phyloP scores from a whole-genome alignment of 768 basidiomycete species.

The Termitomyces sp. region DNA sequence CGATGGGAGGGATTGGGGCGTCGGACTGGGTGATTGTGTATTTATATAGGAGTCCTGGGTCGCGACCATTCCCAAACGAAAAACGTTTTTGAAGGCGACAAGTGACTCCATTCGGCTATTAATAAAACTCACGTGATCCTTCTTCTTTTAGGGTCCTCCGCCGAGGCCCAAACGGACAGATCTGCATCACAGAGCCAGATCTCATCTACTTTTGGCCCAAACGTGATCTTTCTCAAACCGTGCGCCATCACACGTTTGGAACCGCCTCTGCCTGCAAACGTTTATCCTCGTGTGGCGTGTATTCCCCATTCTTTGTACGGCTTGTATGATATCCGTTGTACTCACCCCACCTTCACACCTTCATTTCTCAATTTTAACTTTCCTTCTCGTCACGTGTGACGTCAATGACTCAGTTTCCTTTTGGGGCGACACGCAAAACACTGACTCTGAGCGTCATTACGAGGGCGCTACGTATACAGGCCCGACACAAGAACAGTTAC shows the following conservation, averaged over 20 bases:
- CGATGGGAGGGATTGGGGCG: slow-evolving; percentile 7
- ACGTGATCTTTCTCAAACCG: slow-evolving; percentile 12
- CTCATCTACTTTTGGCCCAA: background rate
- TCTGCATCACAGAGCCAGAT: slow-evolving; percentile 7
- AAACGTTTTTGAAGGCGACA: slow-evolving; percentile 31
- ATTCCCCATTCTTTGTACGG: no score
- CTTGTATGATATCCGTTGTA: no score
- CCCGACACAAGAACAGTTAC: background rate
- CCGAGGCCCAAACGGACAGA: slow-evolving; percentile 12
- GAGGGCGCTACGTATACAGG: no score
- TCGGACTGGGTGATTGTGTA: slow-evolving; percentile 6
- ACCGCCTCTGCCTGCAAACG: slow-evolving; percentile 19
- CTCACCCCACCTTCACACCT: no score
- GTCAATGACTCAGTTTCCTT: slow-evolving; percentile 11
- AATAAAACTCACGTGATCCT: slow-evolving; percentile 18
- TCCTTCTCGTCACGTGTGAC: slow-evolving; percentile 7
- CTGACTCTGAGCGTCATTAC: background rate
- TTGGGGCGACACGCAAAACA: background rate
- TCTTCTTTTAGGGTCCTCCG: slow-evolving; percentile 14
- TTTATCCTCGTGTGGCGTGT: slow-evolving; percentile 30
- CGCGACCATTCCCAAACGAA: slow-evolving; percentile 35
- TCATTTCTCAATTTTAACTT: background rate
- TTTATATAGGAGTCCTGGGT: slow-evolving; percentile 33
- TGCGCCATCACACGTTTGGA: slow-evolving; percentile 30
- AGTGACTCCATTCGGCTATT: slow-evolving; percentile 28